Evolutionary conservation across 1,139 yeast genomes (phyloP), one percentile per base, ranked within the genome.

Genomic region (Candida sp.): DNA sequence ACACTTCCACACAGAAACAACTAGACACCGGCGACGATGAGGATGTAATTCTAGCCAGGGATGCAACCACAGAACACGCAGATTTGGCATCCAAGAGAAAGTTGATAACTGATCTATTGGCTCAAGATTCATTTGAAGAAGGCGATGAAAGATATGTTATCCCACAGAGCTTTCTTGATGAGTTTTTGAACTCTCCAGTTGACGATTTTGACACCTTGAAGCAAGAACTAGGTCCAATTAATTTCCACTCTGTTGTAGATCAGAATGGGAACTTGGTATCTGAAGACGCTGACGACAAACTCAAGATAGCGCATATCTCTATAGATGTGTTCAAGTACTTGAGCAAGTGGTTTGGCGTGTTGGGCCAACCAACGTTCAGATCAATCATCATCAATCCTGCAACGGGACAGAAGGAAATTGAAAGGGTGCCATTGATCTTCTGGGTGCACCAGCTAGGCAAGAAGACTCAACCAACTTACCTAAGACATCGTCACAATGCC

Each of bases 311-410:
- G 28, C 59, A 60, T 67, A 63, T 85, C 0, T 69, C 81, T 0
- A 75, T 76, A 2, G 63, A 66, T 2, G 73, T 77, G 1, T 86
- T 81, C 59, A 60, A 70, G 2, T 60, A 72, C 50, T 65, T 86
- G n/a, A 63, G 64, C 1, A 70, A 73, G 28, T 83, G 88, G 86
- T 85, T 85, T 63, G 89, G 88, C 0, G 47, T 80, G 12, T 58
- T 66, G 3, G 77, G 78, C 0, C 62, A 62, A 6, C 83, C 87
- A 0, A 74, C 85, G 1, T 61, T 72, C 4, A 77, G 92, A 32
- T 69, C 70, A 31, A 61, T 83, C 4, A 63, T 83, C 5, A 54
- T 63, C 17, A 76, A 78, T 54, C 63, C 65, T 5, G 65, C 67
- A 11, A 68, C 73, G 7, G 81, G 79, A 0, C 57, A 65, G 7